Evolutionary conservation across 805 yeast species (phyloP), one percentile per base, ranked within the genome.

Genomic region (Lachancea meyersii): DNA sequence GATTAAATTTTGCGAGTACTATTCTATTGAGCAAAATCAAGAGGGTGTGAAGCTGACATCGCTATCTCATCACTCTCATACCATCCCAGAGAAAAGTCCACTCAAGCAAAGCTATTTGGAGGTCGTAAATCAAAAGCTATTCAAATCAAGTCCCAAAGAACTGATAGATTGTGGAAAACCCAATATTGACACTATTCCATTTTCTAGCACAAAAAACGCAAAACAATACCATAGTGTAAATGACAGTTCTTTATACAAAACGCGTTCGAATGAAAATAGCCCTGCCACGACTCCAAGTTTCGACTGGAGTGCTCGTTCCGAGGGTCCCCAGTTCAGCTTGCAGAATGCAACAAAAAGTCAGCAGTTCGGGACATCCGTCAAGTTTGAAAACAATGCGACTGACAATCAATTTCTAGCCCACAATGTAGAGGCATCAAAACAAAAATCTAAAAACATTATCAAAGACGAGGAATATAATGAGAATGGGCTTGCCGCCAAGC

Each of bases 1-100:
- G 11, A 42, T 64, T 2, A 68, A 64, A 24, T 85, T 86, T 52
- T 80, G 86, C 36, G 60, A 70, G 1, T 74, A 84, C 52, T 87
- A 82, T 57, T 80, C 77, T 1, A 66, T 87, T 21, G 76, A 72
- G 14, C 64, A 64, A 0, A 35, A 45, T 1, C 68, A 67, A 11
- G 60, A 65, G 28, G 72, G 68, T 16, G 63, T 79, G 10, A 77
- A 75, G 38, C 48, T 80, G 6, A 58, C 69, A 1, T 56, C 77
- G 0, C 56, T 75, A 32, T 58, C 65, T 10, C 65, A 68, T 33
- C 51, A 54, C 8, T 68, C 70, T 1, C 69, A 59, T 47, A 52
- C 48, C 41, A 48, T 61, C 11, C 57, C 61, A 14, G 72, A 63
- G 48, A 66, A 60, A 28, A 63, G 66, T 37, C 71, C 75, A 3